Conservation (phyloP, 345 rosid species). For the Carallia brachiata region DNA sequence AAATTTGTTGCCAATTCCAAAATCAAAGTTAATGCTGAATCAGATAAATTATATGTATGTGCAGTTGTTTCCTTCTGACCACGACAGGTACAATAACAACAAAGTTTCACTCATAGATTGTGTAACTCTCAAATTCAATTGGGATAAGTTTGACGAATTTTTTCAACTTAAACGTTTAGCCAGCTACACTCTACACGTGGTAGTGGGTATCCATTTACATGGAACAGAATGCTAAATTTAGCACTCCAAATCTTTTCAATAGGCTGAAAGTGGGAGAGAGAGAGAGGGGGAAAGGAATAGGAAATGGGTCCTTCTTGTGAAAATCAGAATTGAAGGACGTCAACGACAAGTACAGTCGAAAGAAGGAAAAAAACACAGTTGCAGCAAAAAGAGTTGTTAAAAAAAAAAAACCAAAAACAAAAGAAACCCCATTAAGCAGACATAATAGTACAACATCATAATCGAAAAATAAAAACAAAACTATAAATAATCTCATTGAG, state of each 20-base stretch:
- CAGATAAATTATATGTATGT: not conserved
- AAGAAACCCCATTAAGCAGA: conserved; percentile 3
- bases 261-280: too few relatives aligned
- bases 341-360: conserved; percentile 1
- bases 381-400: conserved; percentile 5
- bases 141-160: too few relatives aligned
- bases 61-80: not conserved
- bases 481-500: too few relatives aligned
- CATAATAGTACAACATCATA: not conserved
- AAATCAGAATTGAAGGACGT: conserved; percentile 1
- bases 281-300: not conserved
- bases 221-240: not conserved
- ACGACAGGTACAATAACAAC: not conserved
- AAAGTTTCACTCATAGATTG: too few relatives aligned
- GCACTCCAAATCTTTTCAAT: not conserved
- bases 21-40: not conserved
- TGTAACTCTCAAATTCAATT: too few relatives aligned
- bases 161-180: not conserved
- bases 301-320: not conserved
- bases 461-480: too few relatives aligned
- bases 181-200: too few relatives aligned
- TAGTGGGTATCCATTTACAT: not conserved
- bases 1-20: not conserved
- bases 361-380: not conserved
- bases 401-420: conserved; percentile 5